Evolutionary conservation across 805 yeast genomes (phyloP).

Genomic region (Nakazawaea ernobii): DNA sequence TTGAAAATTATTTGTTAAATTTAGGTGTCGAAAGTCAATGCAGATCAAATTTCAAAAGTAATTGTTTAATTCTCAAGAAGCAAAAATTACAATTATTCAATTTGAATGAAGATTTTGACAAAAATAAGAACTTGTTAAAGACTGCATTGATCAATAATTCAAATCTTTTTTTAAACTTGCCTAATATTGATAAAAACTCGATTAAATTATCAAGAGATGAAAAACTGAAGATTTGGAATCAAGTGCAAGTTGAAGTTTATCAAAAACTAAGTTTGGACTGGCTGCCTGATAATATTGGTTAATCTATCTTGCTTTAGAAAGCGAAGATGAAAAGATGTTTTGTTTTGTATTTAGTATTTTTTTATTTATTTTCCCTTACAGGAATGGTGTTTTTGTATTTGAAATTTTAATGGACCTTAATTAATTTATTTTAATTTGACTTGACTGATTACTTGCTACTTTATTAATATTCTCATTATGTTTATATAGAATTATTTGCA

Average conservation of each 20-base stretch:
- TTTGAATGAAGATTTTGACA: conserved; percentile 9
- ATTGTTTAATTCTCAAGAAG: conserved; percentile 41
- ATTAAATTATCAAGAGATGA: conserved; percentile 43
- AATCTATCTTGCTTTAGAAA: too few species aligned
- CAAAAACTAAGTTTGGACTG: conserved; percentile 54
- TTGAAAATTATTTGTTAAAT: conserved; percentile 62
- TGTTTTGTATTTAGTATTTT: too few species aligned
- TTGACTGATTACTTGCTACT: too few species aligned
- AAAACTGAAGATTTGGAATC: conserved; percentile 56
- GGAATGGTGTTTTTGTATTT: too few species aligned
- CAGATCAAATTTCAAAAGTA: conserved; percentile 53
- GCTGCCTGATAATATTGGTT: conserved; percentile 37
- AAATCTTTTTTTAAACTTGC: conserved; percentile 13
- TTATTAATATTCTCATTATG: too few species aligned
- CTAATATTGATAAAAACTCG: conserved; percentile 17
- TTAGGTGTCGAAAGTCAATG: conserved; percentile 70
- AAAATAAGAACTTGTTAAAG: conserved; percentile 26
- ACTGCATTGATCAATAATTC: conserved; percentile 26
- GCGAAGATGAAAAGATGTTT: neutral
- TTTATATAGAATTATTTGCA: too few species aligned
- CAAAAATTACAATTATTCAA: conserved; percentile 27
- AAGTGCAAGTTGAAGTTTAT: conserved; percentile 56
- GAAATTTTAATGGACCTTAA: too few species aligned
- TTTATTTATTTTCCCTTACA: too few species aligned
- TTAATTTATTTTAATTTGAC: too few species aligned